phyloP scores from a whole-genome alignment of 768 basidiomycete species.

The Amanita thiersii region DNA sequence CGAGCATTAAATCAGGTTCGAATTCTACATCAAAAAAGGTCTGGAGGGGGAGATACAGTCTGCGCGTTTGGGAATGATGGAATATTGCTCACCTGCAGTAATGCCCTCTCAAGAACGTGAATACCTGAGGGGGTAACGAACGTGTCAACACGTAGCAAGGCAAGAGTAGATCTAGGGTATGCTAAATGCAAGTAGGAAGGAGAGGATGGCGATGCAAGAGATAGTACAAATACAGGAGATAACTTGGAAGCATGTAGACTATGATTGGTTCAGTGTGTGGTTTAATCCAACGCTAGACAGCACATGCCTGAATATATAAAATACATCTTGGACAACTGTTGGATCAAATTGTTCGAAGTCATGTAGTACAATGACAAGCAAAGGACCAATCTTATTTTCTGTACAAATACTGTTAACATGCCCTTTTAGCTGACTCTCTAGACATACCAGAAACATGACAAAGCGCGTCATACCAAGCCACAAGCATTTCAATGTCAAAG shows the following conservation, averaged over 20 bases:
- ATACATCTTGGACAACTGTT: conserved; percentile 54
- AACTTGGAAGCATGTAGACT: conserved; percentile 48
- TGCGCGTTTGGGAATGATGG: not conserved
- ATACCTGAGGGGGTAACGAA: conserved; percentile 42
- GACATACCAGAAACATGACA: conserved; percentile 27
- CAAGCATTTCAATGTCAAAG: conserved; percentile 54
- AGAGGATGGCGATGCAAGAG: conserved; percentile 47
- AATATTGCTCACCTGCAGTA: conserved; percentile 42
- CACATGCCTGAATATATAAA: conserved; percentile 64
- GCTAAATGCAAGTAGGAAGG: conserved; percentile 51
- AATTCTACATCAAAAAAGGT: conserved; percentile 57
- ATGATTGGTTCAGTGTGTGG: conserved; percentile 2
- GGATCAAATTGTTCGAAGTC: conserved; percentile 71
- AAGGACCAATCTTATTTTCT: conserved; percentile 14
- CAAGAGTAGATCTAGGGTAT: conserved; percentile 52
- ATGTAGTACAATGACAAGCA: conserved; percentile 55
- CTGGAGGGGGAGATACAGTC: conserved; percentile 7
- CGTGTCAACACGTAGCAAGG: conserved; percentile 45
- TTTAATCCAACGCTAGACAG: not conserved
- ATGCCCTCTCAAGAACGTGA: conserved; percentile 41
- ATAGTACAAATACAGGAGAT: conserved; percentile 59
- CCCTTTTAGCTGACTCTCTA: not conserved
- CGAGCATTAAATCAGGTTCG: conserved; percentile 52
- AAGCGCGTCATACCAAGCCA: conserved; percentile 48
- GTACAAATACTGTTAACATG: not conserved